phyloP scores from a whole-genome alignment of 345 rosid species.

The Eucalyptus shirleyi region DNA sequence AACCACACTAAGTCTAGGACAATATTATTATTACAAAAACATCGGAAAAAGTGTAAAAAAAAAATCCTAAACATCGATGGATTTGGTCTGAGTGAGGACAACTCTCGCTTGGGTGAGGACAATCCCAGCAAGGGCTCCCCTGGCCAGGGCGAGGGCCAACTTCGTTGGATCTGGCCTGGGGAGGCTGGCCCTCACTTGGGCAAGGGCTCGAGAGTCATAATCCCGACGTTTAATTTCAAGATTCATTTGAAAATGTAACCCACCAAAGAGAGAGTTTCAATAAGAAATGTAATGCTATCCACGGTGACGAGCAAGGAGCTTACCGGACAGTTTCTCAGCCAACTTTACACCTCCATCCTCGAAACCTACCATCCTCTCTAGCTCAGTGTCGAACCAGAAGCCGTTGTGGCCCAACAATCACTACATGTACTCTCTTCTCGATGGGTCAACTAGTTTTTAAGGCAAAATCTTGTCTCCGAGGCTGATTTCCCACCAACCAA shows the following conservation, averaged over 20 bases:
- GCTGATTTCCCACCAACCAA: neutral
- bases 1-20: neutral
- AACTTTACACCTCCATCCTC: neutral
- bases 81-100: too few species aligned
- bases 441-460: neutral
- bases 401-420: neutral
- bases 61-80: too few species aligned
- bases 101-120: too few species aligned
- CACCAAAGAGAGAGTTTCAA: neutral
- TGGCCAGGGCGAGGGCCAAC: too few species aligned
- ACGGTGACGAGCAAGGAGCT: neutral
- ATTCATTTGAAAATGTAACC: neutral
- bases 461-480: neutral
- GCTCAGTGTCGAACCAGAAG: neutral
- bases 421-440: neutral
- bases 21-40: neutral
- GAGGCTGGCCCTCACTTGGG: too few species aligned
- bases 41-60: too few species aligned
- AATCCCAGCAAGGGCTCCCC: too few species aligned
- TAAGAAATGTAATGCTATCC: neutral
- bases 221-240: neutral
- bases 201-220: neutral
- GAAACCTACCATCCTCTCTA: neutral
- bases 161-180: fast-evolving
- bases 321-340: neutral